Percentiles rank a stretch among this genome's conserved stretches.
Evolutionary conservation across 768 basidiomycete species (phyloP).

Genomic region (Amanita pseudoporphyria): DNA sequence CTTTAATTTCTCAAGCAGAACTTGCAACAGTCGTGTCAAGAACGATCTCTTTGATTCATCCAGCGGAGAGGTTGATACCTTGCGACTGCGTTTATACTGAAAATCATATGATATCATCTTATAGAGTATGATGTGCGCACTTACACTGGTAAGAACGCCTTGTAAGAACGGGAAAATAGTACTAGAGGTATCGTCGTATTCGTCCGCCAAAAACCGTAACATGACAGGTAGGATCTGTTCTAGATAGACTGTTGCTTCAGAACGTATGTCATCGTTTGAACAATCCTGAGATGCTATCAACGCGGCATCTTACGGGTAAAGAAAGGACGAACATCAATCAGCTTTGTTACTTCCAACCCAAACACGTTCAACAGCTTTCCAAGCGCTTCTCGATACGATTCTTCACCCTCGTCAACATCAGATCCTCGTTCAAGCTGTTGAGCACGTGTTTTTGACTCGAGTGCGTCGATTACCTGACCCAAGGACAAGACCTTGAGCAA

Average conservation of each 20-base stretch:
- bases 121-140: conserved; percentile 18
- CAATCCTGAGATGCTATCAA: conserved; percentile 37
- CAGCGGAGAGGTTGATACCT: conserved; percentile 49
- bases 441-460: conserved; percentile 67
- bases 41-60: conserved; percentile 67
- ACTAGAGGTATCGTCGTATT: conserved; percentile 81
- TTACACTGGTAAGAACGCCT: conserved; percentile 62
- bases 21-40: conserved; percentile 65
- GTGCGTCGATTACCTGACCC: conserved; percentile 67
- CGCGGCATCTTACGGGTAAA: neutral
- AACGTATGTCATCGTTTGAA: conserved; percentile 44
- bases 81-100: conserved; percentile 74
- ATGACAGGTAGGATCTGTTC: conserved; percentile 68
- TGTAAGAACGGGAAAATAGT: conserved; percentile 79
- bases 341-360: conserved; percentile 75
- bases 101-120: conserved; percentile 1
- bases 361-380: conserved; percentile 76
- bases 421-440: conserved; percentile 59
- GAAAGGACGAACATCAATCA: conserved; percentile 56
- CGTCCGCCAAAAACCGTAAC: conserved; percentile 83
- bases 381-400: conserved; percentile 81
- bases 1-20: conserved; percentile 80
- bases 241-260: conserved; percentile 57
- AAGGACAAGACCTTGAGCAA: conserved; percentile 85
- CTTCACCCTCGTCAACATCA: conserved; percentile 78